phyloP scores from a whole-genome alignment of 805 yeast species.

The Saturnispora sanitii region DNA sequence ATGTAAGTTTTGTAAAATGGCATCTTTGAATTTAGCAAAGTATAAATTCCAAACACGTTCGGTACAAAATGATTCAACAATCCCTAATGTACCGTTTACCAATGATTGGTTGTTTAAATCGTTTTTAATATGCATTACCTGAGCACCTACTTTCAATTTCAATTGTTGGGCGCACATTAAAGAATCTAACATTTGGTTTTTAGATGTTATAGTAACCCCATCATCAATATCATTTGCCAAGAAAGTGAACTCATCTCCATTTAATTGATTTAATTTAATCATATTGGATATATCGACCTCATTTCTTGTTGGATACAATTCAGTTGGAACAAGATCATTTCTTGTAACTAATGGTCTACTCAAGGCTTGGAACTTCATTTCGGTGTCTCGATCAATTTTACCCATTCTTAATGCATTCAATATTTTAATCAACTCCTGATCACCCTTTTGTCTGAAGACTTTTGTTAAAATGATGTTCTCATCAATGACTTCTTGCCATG shows the following conservation, averaged over 20 bases:
- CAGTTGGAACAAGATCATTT: conserved; percentile 84
- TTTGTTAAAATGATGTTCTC: conserved; percentile 62
- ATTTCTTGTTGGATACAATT: conserved; percentile 71
- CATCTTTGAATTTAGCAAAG: conserved; percentile 10
- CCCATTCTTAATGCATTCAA: conserved; percentile 78
- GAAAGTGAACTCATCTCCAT: conserved; percentile 37
- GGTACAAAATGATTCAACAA: conserved; percentile 45
- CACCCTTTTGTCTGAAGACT: conserved; percentile 87
- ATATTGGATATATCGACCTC: conserved; percentile 78
- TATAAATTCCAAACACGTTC: conserved; percentile 21
- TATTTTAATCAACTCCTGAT: conserved; percentile 62
- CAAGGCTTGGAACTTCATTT: conserved; percentile 39
- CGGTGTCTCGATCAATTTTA: conserved; percentile 40
- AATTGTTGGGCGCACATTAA: conserved; percentile 64
- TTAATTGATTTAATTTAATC: conserved; percentile 37
- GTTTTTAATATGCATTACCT: conserved; percentile 89
- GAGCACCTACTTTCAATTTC: conserved; percentile 72
- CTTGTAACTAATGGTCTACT: conserved; percentile 46
- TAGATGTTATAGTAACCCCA: conserved; percentile 6
- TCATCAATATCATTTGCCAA: conserved; percentile 33
- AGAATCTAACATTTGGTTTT: conserved; percentile 23
- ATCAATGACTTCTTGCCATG: conserved; percentile 58
- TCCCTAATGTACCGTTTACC: conserved; percentile 90
- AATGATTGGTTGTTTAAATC: conserved; percentile 47
- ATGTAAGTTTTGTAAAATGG: conserved; percentile 5